Conservation (phyloP, 768 basidiomycete genomes). For the Kwoniella botswanensis region DNA sequence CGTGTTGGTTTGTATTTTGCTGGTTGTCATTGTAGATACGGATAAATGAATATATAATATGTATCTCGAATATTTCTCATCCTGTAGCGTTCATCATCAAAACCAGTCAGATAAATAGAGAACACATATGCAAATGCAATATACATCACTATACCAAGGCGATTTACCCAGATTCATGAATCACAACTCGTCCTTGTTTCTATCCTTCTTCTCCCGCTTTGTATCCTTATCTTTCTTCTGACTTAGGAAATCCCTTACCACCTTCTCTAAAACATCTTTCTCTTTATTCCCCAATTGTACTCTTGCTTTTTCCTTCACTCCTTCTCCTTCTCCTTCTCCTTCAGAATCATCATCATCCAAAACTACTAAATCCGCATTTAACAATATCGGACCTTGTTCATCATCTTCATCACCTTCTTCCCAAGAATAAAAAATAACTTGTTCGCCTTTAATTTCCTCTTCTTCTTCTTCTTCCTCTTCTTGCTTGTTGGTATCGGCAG, state of each 20-base stretch:
- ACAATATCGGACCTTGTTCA: constrained; percentile 12
- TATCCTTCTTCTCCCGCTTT: constrained; percentile 13
- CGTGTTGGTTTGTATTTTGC: neutral
- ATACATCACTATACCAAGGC: too few relatives aligned
- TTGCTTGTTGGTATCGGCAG: neutral
- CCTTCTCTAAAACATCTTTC: constrained; percentile 29
- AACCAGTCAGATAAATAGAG: too few relatives aligned
- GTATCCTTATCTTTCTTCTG: constrained; percentile 11
- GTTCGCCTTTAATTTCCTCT: constrained; percentile 1
- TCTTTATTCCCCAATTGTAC: constrained; percentile 22
- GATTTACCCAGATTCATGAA: neutral
- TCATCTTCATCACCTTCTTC: constrained; percentile 32
- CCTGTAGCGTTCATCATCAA: too few relatives aligned
- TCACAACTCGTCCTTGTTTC: constrained; percentile 31
- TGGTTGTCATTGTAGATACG: too few relatives aligned
- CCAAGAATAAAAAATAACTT: constrained; percentile 25
- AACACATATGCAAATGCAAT: too few relatives aligned
- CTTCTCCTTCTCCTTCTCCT: neutral
- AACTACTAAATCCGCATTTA: constrained; percentile 25
- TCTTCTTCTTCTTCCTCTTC: constrained; percentile 9
- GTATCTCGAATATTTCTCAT: too few relatives aligned
- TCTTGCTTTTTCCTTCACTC: constrained; percentile 2
- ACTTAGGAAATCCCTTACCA: constrained; percentile 23
- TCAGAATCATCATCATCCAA: neutral
- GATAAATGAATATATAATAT: too few relatives aligned